Percentiles rank a stretch among this genome's conserved stretches.
phyloP scores from a whole-genome alignment of 208 protist species.

The Vickermania spadyakhi region DNA sequence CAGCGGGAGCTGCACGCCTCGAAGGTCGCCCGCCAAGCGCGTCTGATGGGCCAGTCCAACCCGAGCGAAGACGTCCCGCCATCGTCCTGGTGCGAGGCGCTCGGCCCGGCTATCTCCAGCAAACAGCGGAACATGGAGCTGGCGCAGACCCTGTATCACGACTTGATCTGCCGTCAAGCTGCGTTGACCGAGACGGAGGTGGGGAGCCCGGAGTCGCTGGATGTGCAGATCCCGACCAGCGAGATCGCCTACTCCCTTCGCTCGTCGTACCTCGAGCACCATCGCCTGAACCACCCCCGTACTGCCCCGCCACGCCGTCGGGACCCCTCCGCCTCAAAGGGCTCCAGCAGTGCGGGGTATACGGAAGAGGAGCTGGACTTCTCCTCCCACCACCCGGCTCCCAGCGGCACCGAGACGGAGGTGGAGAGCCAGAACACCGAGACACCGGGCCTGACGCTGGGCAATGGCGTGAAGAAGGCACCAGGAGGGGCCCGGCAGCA shows the following conservation, averaged over 20 bases:
- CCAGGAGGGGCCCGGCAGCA: neutral
- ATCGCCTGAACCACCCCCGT: neutral
- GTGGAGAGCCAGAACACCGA: neutral
- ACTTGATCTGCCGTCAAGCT: constrained; percentile 17
- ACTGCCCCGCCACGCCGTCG: neutral
- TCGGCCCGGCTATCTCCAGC: constrained; percentile 24
- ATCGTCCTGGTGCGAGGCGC: constrained; percentile 12
- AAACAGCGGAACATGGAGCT: constrained; percentile 25
- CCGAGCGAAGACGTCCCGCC: neutral
- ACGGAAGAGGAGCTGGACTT: neutral
- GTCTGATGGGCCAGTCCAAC: neutral
- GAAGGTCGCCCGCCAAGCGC: constrained; percentile 2
- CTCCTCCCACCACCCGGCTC: neutral
- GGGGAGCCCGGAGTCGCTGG: constrained; percentile 8
- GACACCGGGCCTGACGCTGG: neutral
- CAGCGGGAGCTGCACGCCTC: constrained; percentile 12
- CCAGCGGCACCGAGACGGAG: neutral
- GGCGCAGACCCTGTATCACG: constrained; percentile 24
- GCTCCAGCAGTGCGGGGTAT: neutral
- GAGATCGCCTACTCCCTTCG: constrained; percentile 46
- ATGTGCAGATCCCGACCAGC: constrained; percentile 17
- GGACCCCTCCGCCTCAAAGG: neutral
- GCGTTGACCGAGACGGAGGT: constrained; percentile 5
- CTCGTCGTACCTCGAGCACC: neutral
- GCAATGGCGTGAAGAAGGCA: neutral